These are phyloP conservation scores for Neofusicoccum umdonicola DNA, from an alignment of 2,329 filamentous ascomycete species.

Conservation along the genomic window DNA sequence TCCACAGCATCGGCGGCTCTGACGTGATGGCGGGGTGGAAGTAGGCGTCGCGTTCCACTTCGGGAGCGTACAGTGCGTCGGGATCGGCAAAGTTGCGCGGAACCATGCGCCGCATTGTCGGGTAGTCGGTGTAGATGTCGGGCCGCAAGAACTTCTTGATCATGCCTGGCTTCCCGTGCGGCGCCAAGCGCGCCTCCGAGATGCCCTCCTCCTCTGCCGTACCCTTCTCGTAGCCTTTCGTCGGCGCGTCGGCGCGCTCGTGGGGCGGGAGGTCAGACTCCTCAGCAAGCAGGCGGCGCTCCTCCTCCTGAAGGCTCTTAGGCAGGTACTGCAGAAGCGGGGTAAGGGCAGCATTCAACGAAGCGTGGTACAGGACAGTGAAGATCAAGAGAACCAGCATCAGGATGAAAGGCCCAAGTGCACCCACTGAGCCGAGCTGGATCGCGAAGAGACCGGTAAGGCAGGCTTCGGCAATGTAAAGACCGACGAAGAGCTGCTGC, in stretches of 20 bases:
- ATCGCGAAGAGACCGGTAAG: conserved; percentile 43
- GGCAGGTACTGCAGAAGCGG: conserved; percentile 18
- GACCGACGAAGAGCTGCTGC: conserved; percentile 46
- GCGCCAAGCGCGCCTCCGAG: not conserved
- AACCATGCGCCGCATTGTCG: conserved; percentile 21
- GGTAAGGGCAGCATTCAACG: conserved; percentile 17
- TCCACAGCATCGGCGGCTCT: conserved; percentile 46
- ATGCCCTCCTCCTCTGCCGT: not conserved
- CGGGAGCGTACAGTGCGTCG: conserved; percentile 18
- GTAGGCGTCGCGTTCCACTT: conserved; percentile 43
- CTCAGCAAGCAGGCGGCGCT: conserved; percentile 15
- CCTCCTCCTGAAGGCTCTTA: conserved; percentile 16
- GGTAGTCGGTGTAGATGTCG: conserved; percentile 20
- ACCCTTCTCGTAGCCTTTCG: conserved; percentile 8
- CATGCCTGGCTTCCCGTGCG: conserved; percentile 12
- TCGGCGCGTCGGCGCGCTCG: conserved; percentile 14
- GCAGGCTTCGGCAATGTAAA: conserved; percentile 50
- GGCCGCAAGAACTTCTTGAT: conserved; percentile 16
- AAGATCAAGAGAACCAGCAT: conserved; percentile 28
- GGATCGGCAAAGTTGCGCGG: conserved; percentile 22
- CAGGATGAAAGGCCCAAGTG: conserved; percentile 35
- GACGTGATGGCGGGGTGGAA: conserved; percentile 44
- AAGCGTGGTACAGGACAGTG: conserved; percentile 19
- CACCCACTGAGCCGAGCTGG: conserved; percentile 22
- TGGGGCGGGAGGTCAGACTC: conserved; percentile 3